Evolutionary conservation across 2,329 filamentous ascomycete species (phyloP).

Genomic region (Phyllachora maydis): DNA sequence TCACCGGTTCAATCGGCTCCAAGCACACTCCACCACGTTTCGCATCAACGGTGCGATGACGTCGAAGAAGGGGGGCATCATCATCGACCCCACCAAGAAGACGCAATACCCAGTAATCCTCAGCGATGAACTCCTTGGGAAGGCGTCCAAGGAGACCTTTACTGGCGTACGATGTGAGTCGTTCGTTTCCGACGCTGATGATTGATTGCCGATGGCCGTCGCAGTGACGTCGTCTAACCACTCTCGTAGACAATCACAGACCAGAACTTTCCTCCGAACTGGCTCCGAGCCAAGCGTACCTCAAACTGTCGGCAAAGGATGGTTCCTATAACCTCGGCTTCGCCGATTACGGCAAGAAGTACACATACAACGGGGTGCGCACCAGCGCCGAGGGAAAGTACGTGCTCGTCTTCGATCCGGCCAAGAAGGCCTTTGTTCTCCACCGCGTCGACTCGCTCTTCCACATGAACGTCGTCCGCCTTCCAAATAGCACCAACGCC

Average conservation of each 20-base stretch:
- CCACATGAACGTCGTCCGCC: slow-evolving; percentile 65
- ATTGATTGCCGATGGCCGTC: no score
- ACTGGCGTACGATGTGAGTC: slow-evolving; percentile 38
- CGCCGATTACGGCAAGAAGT: slow-evolving; percentile 31
- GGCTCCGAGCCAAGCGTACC: slow-evolving; percentile 23
- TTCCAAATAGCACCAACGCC: slow-evolving; percentile 42
- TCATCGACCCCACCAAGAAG: slow-evolving; percentile 38
- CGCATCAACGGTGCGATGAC: no score
- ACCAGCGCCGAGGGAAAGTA: slow-evolving; percentile 34
- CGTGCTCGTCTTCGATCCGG: slow-evolving; percentile 56
- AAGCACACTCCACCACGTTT: no score
- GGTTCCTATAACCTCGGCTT: slow-evolving; percentile 34
- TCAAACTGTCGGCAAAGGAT: slow-evolving; percentile 29
- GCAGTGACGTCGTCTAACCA: slow-evolving; percentile 4
- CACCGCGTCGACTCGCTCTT: slow-evolving; percentile 68
- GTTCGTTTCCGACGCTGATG: no score
- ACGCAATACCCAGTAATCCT: slow-evolving; percentile 43
- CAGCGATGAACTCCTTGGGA: slow-evolving; percentile 38
- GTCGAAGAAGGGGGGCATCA: no score
- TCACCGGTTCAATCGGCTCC: no score
- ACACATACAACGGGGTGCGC: slow-evolving; percentile 38
- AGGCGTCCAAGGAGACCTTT: slow-evolving; percentile 33
- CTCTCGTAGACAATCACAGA: slow-evolving; percentile 36
- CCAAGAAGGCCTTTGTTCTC: slow-evolving; percentile 56
- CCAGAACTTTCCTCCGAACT: slow-evolving; percentile 27